Base-by-base conservation (phyloP, 768 basidiomycete genomes). In the Clavaria fumosa region DNA sequence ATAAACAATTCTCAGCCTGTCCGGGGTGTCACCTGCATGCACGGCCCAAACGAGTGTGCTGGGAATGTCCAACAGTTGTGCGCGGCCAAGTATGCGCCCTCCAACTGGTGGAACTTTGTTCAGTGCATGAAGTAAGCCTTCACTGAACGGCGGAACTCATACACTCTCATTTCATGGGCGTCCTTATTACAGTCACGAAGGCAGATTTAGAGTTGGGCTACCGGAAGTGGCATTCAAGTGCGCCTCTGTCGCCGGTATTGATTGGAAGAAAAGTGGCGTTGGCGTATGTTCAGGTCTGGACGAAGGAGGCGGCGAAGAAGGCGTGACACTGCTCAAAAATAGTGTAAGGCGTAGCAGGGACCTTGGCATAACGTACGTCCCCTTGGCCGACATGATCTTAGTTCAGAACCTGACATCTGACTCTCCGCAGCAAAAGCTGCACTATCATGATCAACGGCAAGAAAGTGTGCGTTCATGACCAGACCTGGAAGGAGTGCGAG, bases 61-160 rank as follows among this genome's bases (percentile, higher is more conserved):
- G 90, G 84, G 30, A 89, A 93, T 58, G 72, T 88, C 12, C 82
- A 95, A 42, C 77, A 95, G 52, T 64, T 95, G 19, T 96, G 91
- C 54, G 79, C 68, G 21, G 62, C 68, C 38, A 72, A 75, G 51
- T 64, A 83, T 43, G 60, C 67, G 17, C 56, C 65, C 17, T 56
- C 60, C 19, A 60, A 59, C 15, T 88, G 83, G 81, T 91, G 86
- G 88, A 58, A 70, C 36, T 90, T 86, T 47, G 62, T 88, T 15
- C 74, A 72, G 42, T 90, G 88, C 54, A 71, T n/a, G n/a, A n/a
- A n/a, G n/a, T n/a, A n/a, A n/a, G n/a, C n/a, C n/a, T n/a, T n/a
- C n/a, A n/a, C n/a, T n/a, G n/a, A n/a, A n/a, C n/a, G n/a, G n/a
- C n/a, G n/a, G n/a, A n/a, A n/a, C n/a, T n/a, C n/a, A n/a, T n/a